Conservation (phyloP, 2,329 filamentous ascomycete genomes). For the Diaporthe ilicicola region DNA sequence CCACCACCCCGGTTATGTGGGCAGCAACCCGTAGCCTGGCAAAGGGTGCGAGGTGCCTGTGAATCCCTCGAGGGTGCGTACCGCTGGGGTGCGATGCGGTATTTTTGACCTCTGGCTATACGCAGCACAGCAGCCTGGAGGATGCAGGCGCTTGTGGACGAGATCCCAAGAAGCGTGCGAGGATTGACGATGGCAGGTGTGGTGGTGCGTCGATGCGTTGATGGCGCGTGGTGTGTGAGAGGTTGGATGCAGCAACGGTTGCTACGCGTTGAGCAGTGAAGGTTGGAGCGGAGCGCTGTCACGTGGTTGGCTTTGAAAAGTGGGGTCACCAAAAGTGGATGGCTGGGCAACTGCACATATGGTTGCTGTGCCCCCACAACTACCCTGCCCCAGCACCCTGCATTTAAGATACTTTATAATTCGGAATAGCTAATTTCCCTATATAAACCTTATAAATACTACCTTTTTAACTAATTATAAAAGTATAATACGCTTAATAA, state of each 20-base stretch:
- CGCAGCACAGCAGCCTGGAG: conserved; percentile 11
- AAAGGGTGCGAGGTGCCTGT: conserved; percentile 23
- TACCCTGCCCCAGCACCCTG: too few species aligned
- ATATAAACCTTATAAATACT: too few species aligned
- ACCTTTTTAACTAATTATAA: too few species aligned
- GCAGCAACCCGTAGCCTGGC: conserved; percentile 16
- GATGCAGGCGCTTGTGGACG: conserved; percentile 8
- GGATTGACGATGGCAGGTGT: not conserved
- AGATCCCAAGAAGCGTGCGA: not conserved
- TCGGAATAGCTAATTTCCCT: too few species aligned
- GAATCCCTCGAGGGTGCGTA: conserved; percentile 2
- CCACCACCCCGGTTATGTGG: not conserved
- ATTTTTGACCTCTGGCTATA: conserved; percentile 5
- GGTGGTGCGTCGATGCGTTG: not conserved
- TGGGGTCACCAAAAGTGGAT: not conserved
- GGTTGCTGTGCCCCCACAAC: too few species aligned
- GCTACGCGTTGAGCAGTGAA: not conserved
- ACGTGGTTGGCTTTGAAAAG: not conserved
- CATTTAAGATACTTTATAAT: too few species aligned
- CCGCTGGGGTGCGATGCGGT: conserved; percentile 20
- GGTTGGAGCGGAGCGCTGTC: not conserved
- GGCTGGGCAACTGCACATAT: too few species aligned
- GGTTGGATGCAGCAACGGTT: not conserved
- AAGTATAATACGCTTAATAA: too few species aligned
- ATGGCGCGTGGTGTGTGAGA: not conserved